Percentiles rank a stretch among this genome's conserved stretches.
phyloP scores from a whole-genome alignment of 139 green algal genomes.

The Tetraselmis chui region DNA sequence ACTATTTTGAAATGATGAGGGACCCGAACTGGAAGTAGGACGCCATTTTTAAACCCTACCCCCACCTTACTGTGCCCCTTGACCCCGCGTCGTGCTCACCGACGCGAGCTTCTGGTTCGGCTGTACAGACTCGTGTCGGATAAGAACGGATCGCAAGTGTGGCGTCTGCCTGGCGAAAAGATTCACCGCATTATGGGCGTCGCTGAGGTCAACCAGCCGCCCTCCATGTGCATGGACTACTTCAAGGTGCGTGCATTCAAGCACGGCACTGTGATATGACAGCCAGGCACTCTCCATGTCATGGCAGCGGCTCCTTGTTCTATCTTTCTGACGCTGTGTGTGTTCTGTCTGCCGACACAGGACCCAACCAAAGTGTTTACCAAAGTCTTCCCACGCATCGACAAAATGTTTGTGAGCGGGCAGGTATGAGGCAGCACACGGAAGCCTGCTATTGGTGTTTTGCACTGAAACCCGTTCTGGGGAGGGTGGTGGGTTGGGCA shows the following conservation, averaged over 20 bases:
- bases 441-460: too few species aligned
- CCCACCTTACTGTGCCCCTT: too few species aligned
- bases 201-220: neutral
- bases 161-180: neutral
- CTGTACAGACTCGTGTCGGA: neutral
- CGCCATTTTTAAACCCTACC: too few species aligned
- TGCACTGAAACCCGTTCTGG: too few species aligned
- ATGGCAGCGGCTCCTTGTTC: too few species aligned
- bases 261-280: too few species aligned
- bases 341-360: too few species aligned
- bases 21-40: neutral
- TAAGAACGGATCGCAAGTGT: neutral
- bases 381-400: neutral
- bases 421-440: neutral
- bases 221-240: neutral
- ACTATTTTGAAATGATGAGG: neutral
- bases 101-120: too few species aligned
- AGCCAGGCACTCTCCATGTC: too few species aligned
- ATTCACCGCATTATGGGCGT: neutral
- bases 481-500: too few species aligned
- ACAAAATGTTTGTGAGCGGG: neutral
- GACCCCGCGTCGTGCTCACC: too few species aligned
- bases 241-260: neutral
- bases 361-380: neutral
- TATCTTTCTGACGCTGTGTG: too few species aligned